phyloP scores from a whole-genome alignment of 2,329 filamentous ascomycete species.

The Nemania sp. region DNA sequence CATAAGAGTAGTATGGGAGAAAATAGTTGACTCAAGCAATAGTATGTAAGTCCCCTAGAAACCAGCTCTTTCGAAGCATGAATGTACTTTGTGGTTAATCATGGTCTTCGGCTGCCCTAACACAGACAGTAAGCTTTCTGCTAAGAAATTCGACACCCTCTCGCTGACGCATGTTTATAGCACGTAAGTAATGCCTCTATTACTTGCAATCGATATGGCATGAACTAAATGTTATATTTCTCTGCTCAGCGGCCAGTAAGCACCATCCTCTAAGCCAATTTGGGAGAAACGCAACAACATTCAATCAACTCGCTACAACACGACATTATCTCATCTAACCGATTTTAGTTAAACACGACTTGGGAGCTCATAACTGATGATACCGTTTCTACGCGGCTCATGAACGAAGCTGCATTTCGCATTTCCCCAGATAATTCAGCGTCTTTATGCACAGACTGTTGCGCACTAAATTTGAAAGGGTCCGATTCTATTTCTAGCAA shows the following conservation, averaged over 20 bases:
- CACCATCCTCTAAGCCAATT: no score
- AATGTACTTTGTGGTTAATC: not conserved
- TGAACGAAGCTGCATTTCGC: not conserved
- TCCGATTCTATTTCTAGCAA: not conserved
- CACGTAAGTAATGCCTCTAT: constrained; percentile 1
- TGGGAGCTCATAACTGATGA: constrained; percentile 3
- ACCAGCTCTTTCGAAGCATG: not conserved
- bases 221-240: constrained; percentile 6
- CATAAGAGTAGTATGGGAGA: not conserved
- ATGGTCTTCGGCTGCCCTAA: not conserved
- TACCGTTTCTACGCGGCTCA: not conserved
- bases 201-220: not conserved
- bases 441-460: constrained; percentile 5
- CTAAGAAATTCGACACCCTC: no score
- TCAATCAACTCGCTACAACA: no score
- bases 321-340: no score
- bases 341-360: not conserved
- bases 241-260: no score
- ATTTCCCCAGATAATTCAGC: not conserved
- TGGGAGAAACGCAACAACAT: no score
- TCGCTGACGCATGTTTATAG: constrained; percentile 1
- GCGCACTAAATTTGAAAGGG: not conserved
- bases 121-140: constrained; percentile 9
- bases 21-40: not conserved
- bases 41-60: constrained; percentile 12